phyloP scores from a whole-genome alignment of 345 rosid species.

The Gossypium herbaceum region DNA sequence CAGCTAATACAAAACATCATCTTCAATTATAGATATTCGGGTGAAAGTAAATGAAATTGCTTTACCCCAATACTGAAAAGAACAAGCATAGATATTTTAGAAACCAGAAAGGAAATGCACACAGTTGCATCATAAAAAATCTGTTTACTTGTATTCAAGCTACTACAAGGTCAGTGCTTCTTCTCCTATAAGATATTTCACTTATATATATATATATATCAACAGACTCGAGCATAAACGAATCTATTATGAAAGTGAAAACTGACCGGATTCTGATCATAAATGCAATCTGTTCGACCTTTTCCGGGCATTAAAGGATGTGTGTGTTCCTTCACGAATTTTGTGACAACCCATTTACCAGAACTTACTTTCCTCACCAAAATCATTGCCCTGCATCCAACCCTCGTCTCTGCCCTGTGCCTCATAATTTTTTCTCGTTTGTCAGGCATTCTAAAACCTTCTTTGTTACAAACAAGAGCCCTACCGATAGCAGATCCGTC shows the following conservation, averaged over 20 bases:
- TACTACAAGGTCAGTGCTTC: too few relatives aligned
- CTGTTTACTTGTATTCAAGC: too few relatives aligned
- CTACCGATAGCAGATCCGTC: slow-evolving; percentile 95
- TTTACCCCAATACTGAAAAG: background rate
- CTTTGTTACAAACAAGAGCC: slow-evolving; percentile 93
- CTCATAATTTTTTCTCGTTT: slow-evolving; percentile 89
- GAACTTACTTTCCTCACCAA: slow-evolving; percentile 84
- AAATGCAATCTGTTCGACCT: slow-evolving; percentile 82
- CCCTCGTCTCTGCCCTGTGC: slow-evolving; percentile 92
- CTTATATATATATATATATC: background rate
- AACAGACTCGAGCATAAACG: background rate
- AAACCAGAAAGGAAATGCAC: background rate
- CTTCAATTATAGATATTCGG: background rate
- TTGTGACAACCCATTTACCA: slow-evolving; percentile 90
- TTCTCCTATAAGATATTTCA: background rate
- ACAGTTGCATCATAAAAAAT: background rate
- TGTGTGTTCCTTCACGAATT: slow-evolving; percentile 83
- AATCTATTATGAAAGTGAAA: background rate
- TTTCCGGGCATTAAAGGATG: slow-evolving; percentile 84
- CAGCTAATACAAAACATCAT: background rate
- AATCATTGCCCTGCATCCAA: slow-evolving; percentile 98
- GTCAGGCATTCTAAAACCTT: slow-evolving; percentile 86
- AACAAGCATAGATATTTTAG: background rate
- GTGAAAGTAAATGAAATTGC: background rate
- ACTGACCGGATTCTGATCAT: slow-evolving; percentile 96